Base-by-base conservation (phyloP, 805 yeast genomes). In the Wickerhamiella galacta region DNA sequence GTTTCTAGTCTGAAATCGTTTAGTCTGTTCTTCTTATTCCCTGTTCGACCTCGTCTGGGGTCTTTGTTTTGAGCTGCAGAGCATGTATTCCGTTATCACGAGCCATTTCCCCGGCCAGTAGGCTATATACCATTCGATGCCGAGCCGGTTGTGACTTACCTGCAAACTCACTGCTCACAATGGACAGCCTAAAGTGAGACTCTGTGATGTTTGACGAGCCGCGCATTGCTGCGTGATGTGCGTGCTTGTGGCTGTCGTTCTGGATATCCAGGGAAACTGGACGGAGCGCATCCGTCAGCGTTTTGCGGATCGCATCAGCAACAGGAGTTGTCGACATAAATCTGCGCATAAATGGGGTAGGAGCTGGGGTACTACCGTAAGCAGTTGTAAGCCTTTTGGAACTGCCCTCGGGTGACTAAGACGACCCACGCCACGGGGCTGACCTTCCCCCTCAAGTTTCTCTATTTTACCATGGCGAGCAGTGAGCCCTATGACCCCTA, bases 231-330 rank as follows among this genome's bases (percentile, higher is more conserved):
- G 72, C 75, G 53, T 87, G 96, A 42, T 80, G 85, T 2, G 83
- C 70, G 54, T 87, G 96, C 50, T 78, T 78, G 54, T 71, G 72
- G 5, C 94, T 80, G 54, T 87, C 95, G 51, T 87, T 87, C 37
- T 59, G 60, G 4, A 87, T 64, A 20, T 64, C 42, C 68, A 61
- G 42, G 41, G 52, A 6, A 49, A 47, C 16, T 70, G 92, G 41
- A 57, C 46, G 30, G 63, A 63, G 36, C 22, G 49, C 52, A 4
- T 45, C 39, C 15, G 51, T 41, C 19, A 75, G 45, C 41, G 71
- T 72, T 2, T 49, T 39, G 25, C 56, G 51, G 25, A 75, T 70
- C 26, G 58, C 47, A 23, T 50, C 48, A 35, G 72, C 72, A n/a
- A 71, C 58, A 4, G 78, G 74, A 4, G 38, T 38, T 11, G 37